Percentiles rank a stretch among this genome's conserved stretches.
These are phyloP conservation scores for Boletus huronensis DNA, from an alignment of 768 basidiomycete genomes.

Conservation along the genomic window DNA sequence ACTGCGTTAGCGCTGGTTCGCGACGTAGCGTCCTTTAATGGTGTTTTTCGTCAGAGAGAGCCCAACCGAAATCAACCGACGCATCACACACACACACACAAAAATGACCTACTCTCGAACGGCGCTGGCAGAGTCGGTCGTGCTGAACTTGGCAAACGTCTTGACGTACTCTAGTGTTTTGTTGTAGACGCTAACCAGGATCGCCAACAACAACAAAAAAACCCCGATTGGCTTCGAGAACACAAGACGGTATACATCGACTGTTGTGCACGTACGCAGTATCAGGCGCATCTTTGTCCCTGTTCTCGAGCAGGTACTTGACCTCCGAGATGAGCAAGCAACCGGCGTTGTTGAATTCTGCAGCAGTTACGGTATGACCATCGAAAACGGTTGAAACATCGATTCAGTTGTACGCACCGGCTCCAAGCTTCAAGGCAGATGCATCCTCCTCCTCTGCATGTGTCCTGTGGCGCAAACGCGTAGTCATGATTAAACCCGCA, in stretches of 20 bases:
- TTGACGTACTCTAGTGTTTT: slow-evolving; percentile 91
- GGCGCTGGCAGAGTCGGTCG: slow-evolving; percentile 76
- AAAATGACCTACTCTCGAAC: slow-evolving; percentile 77
- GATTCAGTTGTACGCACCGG: slow-evolving; percentile 40
- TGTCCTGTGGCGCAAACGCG: slow-evolving; percentile 60
- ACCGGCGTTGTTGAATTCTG: slow-evolving; percentile 90
- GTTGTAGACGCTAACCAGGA: slow-evolving; percentile 70
- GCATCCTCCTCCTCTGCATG: slow-evolving; percentile 82
- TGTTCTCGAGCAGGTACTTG: slow-evolving; percentile 83
- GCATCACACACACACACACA: neutral
- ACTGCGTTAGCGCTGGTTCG: slow-evolving; percentile 78
- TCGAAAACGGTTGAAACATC: neutral
- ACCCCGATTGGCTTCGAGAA: neutral
- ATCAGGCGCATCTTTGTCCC: slow-evolving; percentile 84
- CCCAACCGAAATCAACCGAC: neutral
- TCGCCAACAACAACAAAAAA: neutral
- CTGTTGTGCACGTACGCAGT: slow-evolving; percentile 55
- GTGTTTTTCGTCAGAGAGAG: slow-evolving; percentile 25
- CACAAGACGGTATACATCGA: neutral
- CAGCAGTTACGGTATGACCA: neutral
- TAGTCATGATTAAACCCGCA: slow-evolving; percentile 48
- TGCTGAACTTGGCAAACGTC: slow-evolving; percentile 87
- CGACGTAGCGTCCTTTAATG: slow-evolving; percentile 58
- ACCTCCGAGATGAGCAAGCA: slow-evolving; percentile 91
- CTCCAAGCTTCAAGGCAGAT: slow-evolving; percentile 75